Evolutionary conservation across 805 yeast genomes (phyloP), one percentile per base, ranked within the genome.

Genomic region (Candida caryicola): DNA sequence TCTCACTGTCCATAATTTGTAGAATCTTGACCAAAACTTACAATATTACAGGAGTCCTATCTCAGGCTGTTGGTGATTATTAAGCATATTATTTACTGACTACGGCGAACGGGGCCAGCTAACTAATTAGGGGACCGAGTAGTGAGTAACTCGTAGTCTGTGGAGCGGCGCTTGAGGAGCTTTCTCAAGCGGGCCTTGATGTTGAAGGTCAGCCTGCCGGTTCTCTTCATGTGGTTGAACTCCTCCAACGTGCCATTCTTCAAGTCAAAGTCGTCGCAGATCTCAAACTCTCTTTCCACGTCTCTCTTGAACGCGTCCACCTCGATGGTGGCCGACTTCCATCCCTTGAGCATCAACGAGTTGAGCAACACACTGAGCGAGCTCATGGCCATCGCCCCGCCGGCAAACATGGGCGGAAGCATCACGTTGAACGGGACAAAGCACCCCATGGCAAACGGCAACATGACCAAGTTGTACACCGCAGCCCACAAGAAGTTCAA

Each of bases 361-460:
- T 85, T 85, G 32, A 82, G 51, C 18, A 93, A 90, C 16, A 91
- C 98, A 50, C 95, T 85, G 2, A 88, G 81, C 1, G 96, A 86
- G 47, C 96, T 86, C 51, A 88, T 71, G 0, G 96, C 95, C 98
- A 93, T 93, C 1, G 96, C 85, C 10, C 81, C 76, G 29, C 93
- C 88, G 1, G 98, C 98, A 55, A 87, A 77, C 57, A 87, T 81
- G 2, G 98, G 99, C 36, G 87, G 86, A 49, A 90, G 64, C 37
- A 83, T 76, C 34, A 87, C 70, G 26, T 85, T 82, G 63, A 82
- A 79, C 2, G 95, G 95, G 23, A 76, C 62, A 38, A 91, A 69
- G n/a, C 83, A 75, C 1, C 97, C 97, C 82, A 95, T 91, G 0
- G 98, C 96, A 49, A 91, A 74, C 2, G 98, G 99, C 25, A 91